phyloP scores from a whole-genome alignment of 2,329 filamentous ascomycete genomes.

The Lachnellula occidentalis region DNA sequence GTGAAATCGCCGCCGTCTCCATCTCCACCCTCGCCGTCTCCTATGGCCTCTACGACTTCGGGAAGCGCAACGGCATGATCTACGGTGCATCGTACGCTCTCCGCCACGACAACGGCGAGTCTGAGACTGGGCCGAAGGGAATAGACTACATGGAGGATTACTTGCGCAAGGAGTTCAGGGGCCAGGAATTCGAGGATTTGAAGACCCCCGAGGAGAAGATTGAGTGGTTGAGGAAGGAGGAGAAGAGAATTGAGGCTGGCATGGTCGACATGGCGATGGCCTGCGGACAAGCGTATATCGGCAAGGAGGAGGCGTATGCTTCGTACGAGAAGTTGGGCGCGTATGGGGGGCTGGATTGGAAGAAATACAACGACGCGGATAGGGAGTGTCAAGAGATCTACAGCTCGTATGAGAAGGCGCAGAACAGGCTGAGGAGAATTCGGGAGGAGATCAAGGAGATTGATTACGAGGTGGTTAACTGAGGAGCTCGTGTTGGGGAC shows the following conservation, averaged over 20 bases:
- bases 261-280: constrained; percentile 8
- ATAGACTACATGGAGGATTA: constrained; percentile 9
- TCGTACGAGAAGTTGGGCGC: constrained; percentile 14
- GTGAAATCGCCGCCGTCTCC: constrained; percentile 5
- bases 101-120: not conserved
- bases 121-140: too few species aligned
- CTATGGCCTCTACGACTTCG: constrained; percentile 11
- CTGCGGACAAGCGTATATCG: constrained; percentile 16
- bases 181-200: constrained; percentile 9
- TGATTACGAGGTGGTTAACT: too few species aligned
- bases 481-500: too few species aligned
- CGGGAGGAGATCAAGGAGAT: not conserved
- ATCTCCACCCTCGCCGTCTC: constrained; percentile 7
- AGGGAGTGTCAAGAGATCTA: constrained; percentile 3
- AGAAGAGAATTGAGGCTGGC: constrained; percentile 31
- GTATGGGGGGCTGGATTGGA: constrained; percentile 15
- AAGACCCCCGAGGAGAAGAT: constrained; percentile 9
- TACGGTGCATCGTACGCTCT: constrained; percentile 9
- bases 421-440: not conserved
- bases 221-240: constrained; percentile 28
- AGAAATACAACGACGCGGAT: constrained; percentile 14
- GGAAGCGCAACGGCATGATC: constrained; percentile 9
- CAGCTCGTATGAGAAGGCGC: not conserved
- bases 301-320: constrained; percentile 13
- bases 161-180: constrained; percentile 27